Conservation (phyloP, 495 filamentous ascomycete species). For the Glutinoglossum americanum region DNA sequence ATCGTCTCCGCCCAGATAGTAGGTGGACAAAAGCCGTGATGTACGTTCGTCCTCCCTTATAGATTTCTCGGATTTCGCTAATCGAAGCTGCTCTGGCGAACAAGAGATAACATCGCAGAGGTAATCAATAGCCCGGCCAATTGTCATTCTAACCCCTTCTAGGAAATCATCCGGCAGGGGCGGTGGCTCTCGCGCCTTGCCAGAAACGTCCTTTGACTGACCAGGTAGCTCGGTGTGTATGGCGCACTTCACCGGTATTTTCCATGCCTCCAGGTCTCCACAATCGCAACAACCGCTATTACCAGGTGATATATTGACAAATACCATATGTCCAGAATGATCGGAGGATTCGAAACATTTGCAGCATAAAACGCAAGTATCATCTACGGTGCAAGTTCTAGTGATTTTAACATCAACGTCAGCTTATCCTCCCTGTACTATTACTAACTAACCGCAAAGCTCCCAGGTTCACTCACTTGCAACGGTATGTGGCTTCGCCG, state of each 20-base stretch:
- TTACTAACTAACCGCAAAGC: neutral
- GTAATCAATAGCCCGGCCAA: constrained; percentile 72
- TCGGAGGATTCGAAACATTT: constrained; percentile 90
- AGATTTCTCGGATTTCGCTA: constrained; percentile 57
- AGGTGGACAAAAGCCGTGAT: constrained; percentile 52
- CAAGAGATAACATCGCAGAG: constrained; percentile 94
- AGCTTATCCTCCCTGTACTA: neutral
- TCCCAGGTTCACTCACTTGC: constrained; percentile 23
- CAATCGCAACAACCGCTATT: constrained; percentile 96
- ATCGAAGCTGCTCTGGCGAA: constrained; percentile 80
- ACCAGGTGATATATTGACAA: constrained; percentile 62
- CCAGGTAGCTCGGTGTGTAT: constrained; percentile 53
- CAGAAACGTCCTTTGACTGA: constrained; percentile 28
- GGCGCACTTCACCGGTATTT: constrained; percentile 65
- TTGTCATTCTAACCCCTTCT: constrained; percentile 56
- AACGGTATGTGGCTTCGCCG: constrained; percentile 83
- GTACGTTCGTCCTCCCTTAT: constrained; percentile 62
- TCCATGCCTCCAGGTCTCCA: constrained; percentile 88
- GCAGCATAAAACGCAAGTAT: constrained; percentile 71
- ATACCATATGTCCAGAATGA: constrained; percentile 81
- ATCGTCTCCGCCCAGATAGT: constrained; percentile 42
- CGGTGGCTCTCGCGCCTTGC: constrained; percentile 37
- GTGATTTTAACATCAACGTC: neutral
- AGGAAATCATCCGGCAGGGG: constrained; percentile 49
- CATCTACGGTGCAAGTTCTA: constrained; percentile 61